Percentiles rank a stretch among this genome's conserved stretches.
Evolutionary conservation across 495 filamentous ascomycete genomes (phyloP).

Genomic region (Emericellopsis terricola): DNA sequence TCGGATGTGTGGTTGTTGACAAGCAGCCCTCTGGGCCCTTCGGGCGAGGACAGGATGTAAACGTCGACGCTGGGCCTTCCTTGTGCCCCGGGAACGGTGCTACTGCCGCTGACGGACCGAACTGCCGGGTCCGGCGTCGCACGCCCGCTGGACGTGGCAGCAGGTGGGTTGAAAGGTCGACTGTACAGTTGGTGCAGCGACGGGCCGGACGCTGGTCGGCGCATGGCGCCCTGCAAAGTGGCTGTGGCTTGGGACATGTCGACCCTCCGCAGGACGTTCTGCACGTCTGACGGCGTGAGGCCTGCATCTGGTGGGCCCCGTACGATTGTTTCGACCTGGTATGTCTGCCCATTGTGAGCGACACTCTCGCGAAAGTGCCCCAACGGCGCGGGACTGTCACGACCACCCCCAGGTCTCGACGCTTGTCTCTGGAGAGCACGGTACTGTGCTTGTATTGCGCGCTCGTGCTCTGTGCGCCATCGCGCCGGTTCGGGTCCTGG

Average conservation of each 20-base stretch:
- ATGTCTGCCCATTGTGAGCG: slow-evolving; percentile 7
- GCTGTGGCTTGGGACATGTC: slow-evolving; percentile 22
- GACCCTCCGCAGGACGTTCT: slow-evolving; percentile 20
- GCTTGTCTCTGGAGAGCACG: slow-evolving; percentile 11
- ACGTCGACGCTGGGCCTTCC: slow-evolving; percentile 18
- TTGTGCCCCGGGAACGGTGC: background rate
- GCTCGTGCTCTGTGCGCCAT: background rate
- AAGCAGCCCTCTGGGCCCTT: slow-evolving; percentile 39
- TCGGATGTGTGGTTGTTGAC: slow-evolving; percentile 22
- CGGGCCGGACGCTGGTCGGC: slow-evolving; percentile 25
- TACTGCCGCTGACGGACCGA: slow-evolving; percentile 9
- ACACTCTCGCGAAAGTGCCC: slow-evolving; percentile 11
- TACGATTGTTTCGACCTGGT: slow-evolving; percentile 2
- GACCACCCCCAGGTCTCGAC: slow-evolving; percentile 4
- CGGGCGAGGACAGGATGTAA: slow-evolving; percentile 43
- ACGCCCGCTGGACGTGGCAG: slow-evolving; percentile 17
- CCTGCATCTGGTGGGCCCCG: slow-evolving; percentile 4
- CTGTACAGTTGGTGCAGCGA: slow-evolving; percentile 16
- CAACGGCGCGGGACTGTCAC: slow-evolving; percentile 4
- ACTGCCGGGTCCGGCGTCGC: slow-evolving; percentile 22
- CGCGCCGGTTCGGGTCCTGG: background rate
- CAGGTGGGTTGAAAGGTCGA: slow-evolving; percentile 19
- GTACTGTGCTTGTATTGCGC: slow-evolving; percentile 9
- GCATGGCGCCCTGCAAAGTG: slow-evolving; percentile 26
- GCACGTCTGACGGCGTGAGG: slow-evolving; percentile 14